Evolutionary conservation across 345 rosid species (phyloP), one percentile per base, ranked within the genome.

Genomic region (Toxicodendron radicans): DNA sequence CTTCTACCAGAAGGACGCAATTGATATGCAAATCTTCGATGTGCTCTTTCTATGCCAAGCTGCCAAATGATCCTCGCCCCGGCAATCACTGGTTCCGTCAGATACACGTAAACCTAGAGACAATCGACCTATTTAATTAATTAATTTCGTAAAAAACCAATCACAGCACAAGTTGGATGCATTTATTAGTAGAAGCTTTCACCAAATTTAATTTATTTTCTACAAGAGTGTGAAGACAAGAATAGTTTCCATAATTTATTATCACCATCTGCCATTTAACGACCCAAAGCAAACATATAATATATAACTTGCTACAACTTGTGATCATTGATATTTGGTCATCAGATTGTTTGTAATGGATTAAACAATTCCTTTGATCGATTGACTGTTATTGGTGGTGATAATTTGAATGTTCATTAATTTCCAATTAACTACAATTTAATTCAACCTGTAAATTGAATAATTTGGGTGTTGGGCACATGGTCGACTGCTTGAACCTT

Each of bases 271-370:
- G 51, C 12, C 2, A 46, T 9, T 46, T 27, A 13, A 46, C 66
- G 35, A 32, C 41, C 12, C 38, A 62, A 62, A 62, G 66, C 66
- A 32, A 62, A 43, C 41, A 16, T 16, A 17, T 62, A 17, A 62
- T 1, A 32, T 32, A 32, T 35, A 35, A 62, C n/a, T 33, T 20
- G 14, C 35, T 46, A 20, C 38, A 32, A 27, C 57, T 46, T 48
- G 41, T 24, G 70, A 66, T 24, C 10, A 48, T 66, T 66, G 56
- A 66, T 38, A 66, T 43, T 65, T 21, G 51, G 48, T 9, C 30
- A 27, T 1, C 30, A 27, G 3, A 46, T 9, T 46, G 10, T 13
- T 46, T 46, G 9, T 13, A 0, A 46, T 46, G 13, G 51, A 13
- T 46, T 46, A 9, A 46, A 46, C 51, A 46, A 46, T 46, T 46